Percentiles rank a stretch among this genome's conserved stretches.
These are phyloP conservation scores for Rhazya stricta DNA, from an alignment of 257 asterid species.

Conservation along the genomic window DNA sequence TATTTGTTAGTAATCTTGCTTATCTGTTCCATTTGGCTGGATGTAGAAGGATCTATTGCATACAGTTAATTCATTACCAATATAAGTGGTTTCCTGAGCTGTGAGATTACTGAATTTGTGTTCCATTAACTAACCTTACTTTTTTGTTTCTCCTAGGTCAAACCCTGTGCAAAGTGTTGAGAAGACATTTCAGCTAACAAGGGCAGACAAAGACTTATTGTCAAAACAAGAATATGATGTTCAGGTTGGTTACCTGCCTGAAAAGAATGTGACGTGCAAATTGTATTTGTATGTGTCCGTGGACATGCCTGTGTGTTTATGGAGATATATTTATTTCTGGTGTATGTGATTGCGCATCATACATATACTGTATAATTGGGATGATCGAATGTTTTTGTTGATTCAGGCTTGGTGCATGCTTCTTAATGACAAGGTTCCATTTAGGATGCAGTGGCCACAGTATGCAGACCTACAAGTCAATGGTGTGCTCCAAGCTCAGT, in stretches of 20 bases:
- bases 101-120: neutral
- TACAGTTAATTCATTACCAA: neutral
- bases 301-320: neutral
- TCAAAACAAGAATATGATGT: slow-evolving; percentile 76
- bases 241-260: slow-evolving; percentile 55
- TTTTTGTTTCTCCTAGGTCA: slow-evolving; percentile 42
- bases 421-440: slow-evolving; percentile 85
- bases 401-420: slow-evolving; percentile 94
- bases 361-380: neutral
- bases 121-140: slow-evolving; percentile 4
- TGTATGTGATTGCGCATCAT: neutral
- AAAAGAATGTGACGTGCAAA: slow-evolving; percentile 5
- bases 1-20: neutral
- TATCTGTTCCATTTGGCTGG: neutral
- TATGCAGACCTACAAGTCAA: slow-evolving; percentile 88
- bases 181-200: slow-evolving; percentile 76
- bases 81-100: neutral
- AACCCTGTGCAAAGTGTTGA: slow-evolving; percentile 81
- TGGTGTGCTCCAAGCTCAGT: slow-evolving; percentile 42
- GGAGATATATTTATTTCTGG: neutral
- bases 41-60: neutral
- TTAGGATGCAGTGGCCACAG: slow-evolving; percentile 98
- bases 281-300: neutral
- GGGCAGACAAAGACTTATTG: slow-evolving; percentile 79
- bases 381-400: slow-evolving; percentile 18